Base-by-base conservation (phyloP, 768 basidiomycete genomes). In the Strobilomyces dryophilus region DNA sequence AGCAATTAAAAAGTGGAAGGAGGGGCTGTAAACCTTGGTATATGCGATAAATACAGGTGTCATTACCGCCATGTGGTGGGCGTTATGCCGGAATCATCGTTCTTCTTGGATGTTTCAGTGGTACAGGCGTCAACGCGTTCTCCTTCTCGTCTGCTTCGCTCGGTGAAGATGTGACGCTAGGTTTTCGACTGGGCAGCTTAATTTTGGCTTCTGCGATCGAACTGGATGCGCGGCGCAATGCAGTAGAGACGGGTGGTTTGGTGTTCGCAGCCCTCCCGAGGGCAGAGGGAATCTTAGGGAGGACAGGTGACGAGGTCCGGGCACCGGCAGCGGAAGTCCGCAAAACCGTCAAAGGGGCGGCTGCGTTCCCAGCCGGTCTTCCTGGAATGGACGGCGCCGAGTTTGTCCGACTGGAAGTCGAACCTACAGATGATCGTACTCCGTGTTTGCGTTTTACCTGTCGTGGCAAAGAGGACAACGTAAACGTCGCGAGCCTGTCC, bases 361-460 rank as follows among this genome's bases (percentile, higher is more conserved):
- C 83, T 78, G 82, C 80, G 5, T 75, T 72, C 11, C 78, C 77
- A 41, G 71, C 69, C 15, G 67, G 21, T 55, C 60, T 56, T 61
- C 55, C 61, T 5, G 66, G 50, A 10, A 70, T 53, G 39, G 56
- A 62, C 26, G 63, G 41, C 2, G 54, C 40, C 26, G 54, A 56
- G 54, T 79, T 84, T 10, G 74, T 60, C 5, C 84, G 81, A 31
- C 79, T 76, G n/a, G 84, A 79, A 0, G 82, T 83, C 49, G 73
- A 71, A 34, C 81, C 82, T 6, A 74, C 79, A 5, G 81, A 81
- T 8, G 79, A 79, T 46, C 78, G 77, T 15, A 81, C 75, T 20
- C 79, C 80, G 18, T 80, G 66, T 44, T 78, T 79, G 42, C 88
- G 77, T 66, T 91, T 91, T 35, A 86, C 70, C 85, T 87, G 60